These are phyloP conservation scores for Vanrija humicola DNA, from an alignment of 1,284 basidiomycete species.

Conservation along the genomic window DNA sequence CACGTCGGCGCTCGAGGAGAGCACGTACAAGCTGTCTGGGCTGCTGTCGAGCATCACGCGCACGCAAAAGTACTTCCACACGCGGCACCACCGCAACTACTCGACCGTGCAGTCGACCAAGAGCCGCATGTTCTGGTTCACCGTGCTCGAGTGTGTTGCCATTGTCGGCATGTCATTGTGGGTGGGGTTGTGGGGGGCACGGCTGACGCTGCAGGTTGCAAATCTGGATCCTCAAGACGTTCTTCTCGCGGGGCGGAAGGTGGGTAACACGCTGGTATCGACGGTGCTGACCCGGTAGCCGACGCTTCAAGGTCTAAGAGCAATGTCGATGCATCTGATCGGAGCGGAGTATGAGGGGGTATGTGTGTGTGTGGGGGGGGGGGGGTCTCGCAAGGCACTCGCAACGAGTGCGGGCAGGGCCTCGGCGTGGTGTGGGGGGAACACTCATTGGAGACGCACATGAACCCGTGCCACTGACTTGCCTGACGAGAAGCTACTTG, in stretches of 20 bases:
- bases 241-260: slow-evolving; percentile 72
- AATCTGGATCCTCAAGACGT: slow-evolving; percentile 85
- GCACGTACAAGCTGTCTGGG: slow-evolving; percentile 80
- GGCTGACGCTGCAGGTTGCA: slow-evolving; percentile 58
- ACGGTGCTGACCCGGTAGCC: not conserved
- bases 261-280: not conserved
- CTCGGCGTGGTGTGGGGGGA: no score
- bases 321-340: slow-evolving; percentile 1
- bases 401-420: no score
- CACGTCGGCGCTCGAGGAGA: slow-evolving; percentile 85
- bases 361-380: no score
- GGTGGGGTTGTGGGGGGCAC: slow-evolving; percentile 10
- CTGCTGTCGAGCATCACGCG: slow-evolving; percentile 81
- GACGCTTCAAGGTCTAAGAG: slow-evolving; percentile 25
- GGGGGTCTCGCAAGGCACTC: no score
- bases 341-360: no score
- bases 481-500: no score
- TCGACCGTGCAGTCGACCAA: slow-evolving; percentile 41
- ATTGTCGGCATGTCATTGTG: slow-evolving; percentile 71
- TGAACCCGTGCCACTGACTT: no score
- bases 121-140: slow-evolving; percentile 78
- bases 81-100: slow-evolving; percentile 38
- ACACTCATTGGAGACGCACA: no score
- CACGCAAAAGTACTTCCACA: slow-evolving; percentile 72
- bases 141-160: slow-evolving; percentile 67